Conservation (phyloP, 805 yeast genomes). For the Candida nanaspora region DNA sequence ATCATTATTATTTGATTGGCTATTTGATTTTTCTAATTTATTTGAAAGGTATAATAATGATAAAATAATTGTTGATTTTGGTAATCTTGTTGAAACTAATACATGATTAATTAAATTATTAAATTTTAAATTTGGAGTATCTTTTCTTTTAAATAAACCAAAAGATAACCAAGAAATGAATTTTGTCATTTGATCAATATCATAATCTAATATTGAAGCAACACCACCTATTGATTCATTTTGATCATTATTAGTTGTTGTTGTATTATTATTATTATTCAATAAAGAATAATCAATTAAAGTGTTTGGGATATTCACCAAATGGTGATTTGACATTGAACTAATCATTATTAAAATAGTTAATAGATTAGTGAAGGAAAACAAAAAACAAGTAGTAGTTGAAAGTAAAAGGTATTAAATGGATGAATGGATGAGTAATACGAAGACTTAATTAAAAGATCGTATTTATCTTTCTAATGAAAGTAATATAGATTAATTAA, state of each 20-base stretch:
- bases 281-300: background rate
- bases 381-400: background rate
- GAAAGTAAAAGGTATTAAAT: background rate
- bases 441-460: conserved; percentile 1
- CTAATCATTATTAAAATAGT: background rate
- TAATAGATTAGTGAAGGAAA: background rate
- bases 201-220: conserved; percentile 70
- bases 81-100: conserved; percentile 80
- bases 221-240: conserved; percentile 59
- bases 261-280: background rate
- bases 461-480: no score
- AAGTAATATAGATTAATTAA: no score
- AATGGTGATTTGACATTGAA: background rate
- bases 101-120: conserved; percentile 58
- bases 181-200: conserved; percentile 68
- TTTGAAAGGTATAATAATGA: conserved; percentile 75
- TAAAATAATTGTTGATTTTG: conserved; percentile 72
- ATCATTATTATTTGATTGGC: conserved; percentile 21
- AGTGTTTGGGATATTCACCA: no score
- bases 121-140: conserved; percentile 41
- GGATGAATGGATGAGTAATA: background rate
- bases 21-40: conserved; percentile 30
- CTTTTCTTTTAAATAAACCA: conserved; percentile 53
- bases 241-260: background rate
- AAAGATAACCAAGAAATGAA: conserved; percentile 71